Evolutionary conservation across 2,329 filamentous ascomycete species (phyloP).

Genomic region (Coniella vitis): DNA sequence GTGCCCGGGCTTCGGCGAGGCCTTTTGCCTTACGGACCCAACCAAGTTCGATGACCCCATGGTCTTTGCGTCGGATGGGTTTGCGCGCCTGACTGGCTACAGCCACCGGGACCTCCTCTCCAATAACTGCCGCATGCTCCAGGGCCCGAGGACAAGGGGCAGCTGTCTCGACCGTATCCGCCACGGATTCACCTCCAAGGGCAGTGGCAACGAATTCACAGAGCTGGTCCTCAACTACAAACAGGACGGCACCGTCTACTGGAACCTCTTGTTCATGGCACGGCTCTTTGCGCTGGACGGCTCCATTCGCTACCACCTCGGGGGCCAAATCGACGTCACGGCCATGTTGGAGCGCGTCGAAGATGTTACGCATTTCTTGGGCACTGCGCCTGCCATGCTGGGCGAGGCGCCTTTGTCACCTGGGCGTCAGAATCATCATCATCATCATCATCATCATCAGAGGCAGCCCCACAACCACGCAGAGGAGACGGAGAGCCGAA

Average conservation of each 20-base stretch:
- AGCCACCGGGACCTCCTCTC: background rate
- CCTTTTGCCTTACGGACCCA: conserved; percentile 6
- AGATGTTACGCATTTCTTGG: background rate
- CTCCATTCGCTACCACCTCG: conserved; percentile 1
- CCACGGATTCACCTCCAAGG: background rate
- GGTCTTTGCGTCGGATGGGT: conserved; percentile 4
- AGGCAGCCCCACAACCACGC: background rate
- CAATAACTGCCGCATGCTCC: conserved; percentile 7
- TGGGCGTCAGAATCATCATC: background rate
- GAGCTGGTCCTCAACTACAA: conserved; percentile 10
- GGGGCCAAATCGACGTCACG: conserved; percentile 11
- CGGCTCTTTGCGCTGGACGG: conserved; percentile 1
- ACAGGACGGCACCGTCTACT: conserved; percentile 3
- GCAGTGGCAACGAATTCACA: conserved; percentile 4
- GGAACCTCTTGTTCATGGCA: conserved; percentile 9
- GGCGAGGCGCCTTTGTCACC: background rate
- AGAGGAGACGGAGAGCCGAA: background rate
- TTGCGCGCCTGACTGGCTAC: conserved; percentile 5
- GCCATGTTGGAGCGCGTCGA: conserved; percentile 6
- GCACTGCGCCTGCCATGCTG: background rate
- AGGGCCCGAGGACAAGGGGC: conserved; percentile 1
- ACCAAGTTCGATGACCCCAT: background rate
- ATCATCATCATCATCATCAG: background rate
- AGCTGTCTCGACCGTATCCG: conserved; percentile 10
- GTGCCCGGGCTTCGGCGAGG: conserved; percentile 6